Conservation (phyloP, 2,329 filamentous ascomycete species). For the Grosmannia huntii region DNA sequence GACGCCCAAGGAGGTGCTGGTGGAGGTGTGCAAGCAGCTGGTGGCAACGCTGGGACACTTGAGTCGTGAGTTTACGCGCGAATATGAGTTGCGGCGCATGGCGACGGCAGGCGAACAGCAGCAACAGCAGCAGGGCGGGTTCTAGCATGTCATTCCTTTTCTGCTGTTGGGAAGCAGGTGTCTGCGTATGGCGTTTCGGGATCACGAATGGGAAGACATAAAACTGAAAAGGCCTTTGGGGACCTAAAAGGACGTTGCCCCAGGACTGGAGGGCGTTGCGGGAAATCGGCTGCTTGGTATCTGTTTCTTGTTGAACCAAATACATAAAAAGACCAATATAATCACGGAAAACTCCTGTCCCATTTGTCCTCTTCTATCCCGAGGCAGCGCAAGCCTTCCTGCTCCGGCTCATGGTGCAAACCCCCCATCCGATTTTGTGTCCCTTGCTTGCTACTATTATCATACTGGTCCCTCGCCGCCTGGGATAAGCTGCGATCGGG, state of each 20-base stretch:
- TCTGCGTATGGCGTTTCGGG: not conserved
- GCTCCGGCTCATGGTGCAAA: not conserved
- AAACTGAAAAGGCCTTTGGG: not conserved
- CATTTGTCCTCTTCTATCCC: not conserved
- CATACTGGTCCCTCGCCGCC: constrained; percentile 57
- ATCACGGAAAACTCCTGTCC: not conserved
- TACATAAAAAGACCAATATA: not conserved
- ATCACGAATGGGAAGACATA: not conserved
- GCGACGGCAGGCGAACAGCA: constrained; percentile 51
- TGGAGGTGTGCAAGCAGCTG: constrained; percentile 68
- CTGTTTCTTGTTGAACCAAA: not conserved
- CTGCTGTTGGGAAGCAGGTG: not conserved
- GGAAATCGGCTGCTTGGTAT: not conserved
- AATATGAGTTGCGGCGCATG: constrained; percentile 82
- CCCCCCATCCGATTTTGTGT: not conserved
- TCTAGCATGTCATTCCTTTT: not conserved
- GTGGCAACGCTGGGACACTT: constrained; percentile 70
- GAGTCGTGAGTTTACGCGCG: constrained; percentile 80
- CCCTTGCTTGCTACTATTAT: not conserved
- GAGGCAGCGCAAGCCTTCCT: not conserved
- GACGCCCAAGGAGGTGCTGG: constrained; percentile 77
- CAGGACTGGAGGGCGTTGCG: not conserved
- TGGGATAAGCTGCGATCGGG: constrained; percentile 49
- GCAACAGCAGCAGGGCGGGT: constrained; percentile 14
- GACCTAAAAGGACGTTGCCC: not conserved